Conservation (phyloP, 2,329 filamentous ascomycete genomes). For the Anthostomella pinea region DNA sequence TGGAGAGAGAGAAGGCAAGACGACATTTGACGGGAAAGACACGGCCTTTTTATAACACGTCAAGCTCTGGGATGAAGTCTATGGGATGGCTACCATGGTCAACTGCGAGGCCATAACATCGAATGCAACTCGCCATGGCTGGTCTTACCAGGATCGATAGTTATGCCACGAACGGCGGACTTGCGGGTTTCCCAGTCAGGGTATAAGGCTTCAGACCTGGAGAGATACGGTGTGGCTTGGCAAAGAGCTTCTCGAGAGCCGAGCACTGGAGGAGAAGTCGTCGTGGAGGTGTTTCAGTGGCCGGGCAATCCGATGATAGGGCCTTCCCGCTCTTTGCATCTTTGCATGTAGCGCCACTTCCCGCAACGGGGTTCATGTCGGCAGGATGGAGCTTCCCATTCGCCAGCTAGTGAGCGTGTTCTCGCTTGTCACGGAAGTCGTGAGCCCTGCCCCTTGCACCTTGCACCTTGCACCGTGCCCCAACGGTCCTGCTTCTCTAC, state of each 20-base stretch:
- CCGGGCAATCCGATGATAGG: conserved; percentile 11
- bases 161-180: background rate
- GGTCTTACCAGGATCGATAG: background rate
- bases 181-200: conserved; percentile 4
- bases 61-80: conserved; percentile 4
- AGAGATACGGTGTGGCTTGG: too few species aligned
- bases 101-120: conserved; percentile 1
- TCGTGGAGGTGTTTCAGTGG: conserved; percentile 10
- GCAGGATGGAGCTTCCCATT: conserved; percentile 8
- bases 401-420: conserved; percentile 9
- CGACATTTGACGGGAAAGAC: conserved; percentile 1
- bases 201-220: conserved; percentile 7
- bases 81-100: too few species aligned
- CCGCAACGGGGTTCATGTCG: conserved; percentile 16
- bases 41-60: conserved; percentile 13
- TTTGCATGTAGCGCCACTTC: conserved; percentile 17
- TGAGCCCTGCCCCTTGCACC: background rate
- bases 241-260: too few species aligned
- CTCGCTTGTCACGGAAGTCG: conserved; percentile 3
- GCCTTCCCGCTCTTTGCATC: conserved; percentile 7
- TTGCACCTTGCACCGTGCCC: background rate
- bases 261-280: too few species aligned
- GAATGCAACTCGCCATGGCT: background rate
- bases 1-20: conserved; percentile 11
- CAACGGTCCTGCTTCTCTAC: conserved; percentile 1